phyloP scores from a whole-genome alignment of 768 basidiomycete species.

The Pulveroboletus sp. region DNA sequence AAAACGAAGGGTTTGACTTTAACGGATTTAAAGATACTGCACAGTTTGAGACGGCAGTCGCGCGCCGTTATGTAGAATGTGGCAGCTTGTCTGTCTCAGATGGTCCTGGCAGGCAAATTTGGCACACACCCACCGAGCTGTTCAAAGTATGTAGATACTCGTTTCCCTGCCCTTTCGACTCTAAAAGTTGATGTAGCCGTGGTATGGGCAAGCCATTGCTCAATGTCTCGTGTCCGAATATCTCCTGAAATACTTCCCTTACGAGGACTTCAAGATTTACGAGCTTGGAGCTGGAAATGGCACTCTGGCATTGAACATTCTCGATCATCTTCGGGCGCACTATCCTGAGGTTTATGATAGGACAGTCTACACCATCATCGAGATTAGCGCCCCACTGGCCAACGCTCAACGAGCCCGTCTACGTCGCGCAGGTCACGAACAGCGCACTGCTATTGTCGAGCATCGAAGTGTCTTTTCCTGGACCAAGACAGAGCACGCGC shows the following conservation, averaged over 20 bases:
- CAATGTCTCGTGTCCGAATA: constrained; percentile 90
- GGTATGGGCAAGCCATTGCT: constrained; percentile 90
- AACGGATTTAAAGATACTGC: constrained; percentile 56
- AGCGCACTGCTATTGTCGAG: constrained; percentile 55
- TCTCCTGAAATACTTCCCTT: constrained; percentile 92
- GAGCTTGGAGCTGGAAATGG: constrained; percentile 99
- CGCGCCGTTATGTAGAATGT: constrained; percentile 69
- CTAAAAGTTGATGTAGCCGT: constrained; percentile 57
- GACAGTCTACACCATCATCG: constrained; percentile 91
- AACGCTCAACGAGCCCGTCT: constrained; percentile 68
- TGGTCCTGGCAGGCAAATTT: constrained; percentile 85
- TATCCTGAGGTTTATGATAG: constrained; percentile 93
- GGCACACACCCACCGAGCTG: constrained; percentile 98
- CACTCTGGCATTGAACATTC: constrained; percentile 85
- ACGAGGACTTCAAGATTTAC: constrained; percentile 93
- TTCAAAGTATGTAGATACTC: constrained; percentile 68
- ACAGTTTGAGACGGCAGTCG: constrained; percentile 83
- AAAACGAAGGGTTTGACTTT: constrained; percentile 63
- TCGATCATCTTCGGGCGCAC: constrained; percentile 70
- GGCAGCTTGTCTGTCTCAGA: constrained; percentile 53
- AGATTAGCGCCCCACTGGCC: constrained; percentile 83
- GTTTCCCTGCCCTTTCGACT: neutral
- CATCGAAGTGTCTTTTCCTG: constrained; percentile 88
- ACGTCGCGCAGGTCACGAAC: constrained; percentile 34
- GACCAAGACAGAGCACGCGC: constrained; percentile 69